phyloP scores from a whole-genome alignment of 148 eudicot genomes.

The Vaccinium vitisidaea region DNA sequence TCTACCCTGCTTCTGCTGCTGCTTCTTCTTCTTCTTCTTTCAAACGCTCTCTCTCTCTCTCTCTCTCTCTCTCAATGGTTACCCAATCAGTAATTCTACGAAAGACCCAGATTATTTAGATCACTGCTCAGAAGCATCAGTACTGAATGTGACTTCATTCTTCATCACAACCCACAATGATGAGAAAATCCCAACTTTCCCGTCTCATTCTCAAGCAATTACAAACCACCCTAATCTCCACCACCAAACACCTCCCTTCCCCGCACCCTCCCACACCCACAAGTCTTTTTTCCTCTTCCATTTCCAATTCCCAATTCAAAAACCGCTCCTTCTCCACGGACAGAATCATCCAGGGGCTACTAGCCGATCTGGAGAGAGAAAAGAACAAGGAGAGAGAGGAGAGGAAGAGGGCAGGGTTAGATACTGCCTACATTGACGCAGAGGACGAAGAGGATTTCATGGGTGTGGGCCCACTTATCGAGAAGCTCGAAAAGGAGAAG shows the following conservation, averaged over 20 bases:
- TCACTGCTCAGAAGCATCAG: background rate
- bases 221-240: background rate
- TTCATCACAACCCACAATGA: background rate
- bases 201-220: constrained; percentile 1
- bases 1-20: no score
- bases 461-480: constrained; percentile 69
- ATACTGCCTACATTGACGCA: constrained; percentile 45
- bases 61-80: background rate
- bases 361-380: constrained; percentile 36
- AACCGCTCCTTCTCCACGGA: constrained; percentile 20
- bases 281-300: background rate
- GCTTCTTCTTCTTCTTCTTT: no score
- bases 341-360: constrained; percentile 18
- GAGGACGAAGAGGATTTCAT: constrained; percentile 72
- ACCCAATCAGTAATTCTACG: background rate
- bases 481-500: constrained; percentile 54
- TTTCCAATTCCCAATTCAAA: background rate
- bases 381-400: constrained; percentile 53
- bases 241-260: background rate
- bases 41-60: background rate
- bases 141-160: background rate
- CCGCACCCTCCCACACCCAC: background rate
- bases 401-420: constrained; percentile 50
- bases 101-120: no score
- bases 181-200: constrained; percentile 11